Conservation (phyloP, 257 asterid genomes). For the Prunella vulgaris region DNA sequence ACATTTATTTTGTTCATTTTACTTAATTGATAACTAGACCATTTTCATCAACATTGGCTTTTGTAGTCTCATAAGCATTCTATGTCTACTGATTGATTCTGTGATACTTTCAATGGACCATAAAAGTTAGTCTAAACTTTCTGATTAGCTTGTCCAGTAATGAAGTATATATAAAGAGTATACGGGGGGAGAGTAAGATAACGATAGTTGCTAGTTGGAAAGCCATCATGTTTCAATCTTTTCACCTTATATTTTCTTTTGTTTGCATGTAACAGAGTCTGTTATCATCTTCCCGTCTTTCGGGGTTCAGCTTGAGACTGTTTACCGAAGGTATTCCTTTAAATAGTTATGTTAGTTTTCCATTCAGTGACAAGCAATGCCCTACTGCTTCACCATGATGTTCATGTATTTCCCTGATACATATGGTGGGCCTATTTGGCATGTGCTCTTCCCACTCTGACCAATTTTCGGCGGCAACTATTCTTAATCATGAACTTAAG, state of each 20-base stretch:
- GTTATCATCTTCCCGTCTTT: constrained; percentile 74
- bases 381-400: constrained; percentile 2
- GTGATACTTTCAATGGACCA: background rate
- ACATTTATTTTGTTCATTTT: background rate
- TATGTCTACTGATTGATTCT: background rate
- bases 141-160: background rate
- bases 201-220: background rate
- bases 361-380: background rate
- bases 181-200: background rate
- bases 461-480: background rate
- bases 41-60: background rate
- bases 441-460: background rate
- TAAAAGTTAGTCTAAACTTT: background rate
- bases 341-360: background rate
- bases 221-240: constrained; percentile 1
- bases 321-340: constrained; percentile 60
- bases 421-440: background rate
- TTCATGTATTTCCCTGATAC: background rate
- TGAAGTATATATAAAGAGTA: background rate
- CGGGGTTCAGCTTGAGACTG: constrained; percentile 91
- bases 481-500: background rate
- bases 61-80: background rate
- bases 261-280: constrained; percentile 52
- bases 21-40: background rate
- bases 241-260: constrained; percentile 5